Evolutionary conservation across 306 rosid species (phyloP).

Genomic region (Medicago arabica): DNA sequence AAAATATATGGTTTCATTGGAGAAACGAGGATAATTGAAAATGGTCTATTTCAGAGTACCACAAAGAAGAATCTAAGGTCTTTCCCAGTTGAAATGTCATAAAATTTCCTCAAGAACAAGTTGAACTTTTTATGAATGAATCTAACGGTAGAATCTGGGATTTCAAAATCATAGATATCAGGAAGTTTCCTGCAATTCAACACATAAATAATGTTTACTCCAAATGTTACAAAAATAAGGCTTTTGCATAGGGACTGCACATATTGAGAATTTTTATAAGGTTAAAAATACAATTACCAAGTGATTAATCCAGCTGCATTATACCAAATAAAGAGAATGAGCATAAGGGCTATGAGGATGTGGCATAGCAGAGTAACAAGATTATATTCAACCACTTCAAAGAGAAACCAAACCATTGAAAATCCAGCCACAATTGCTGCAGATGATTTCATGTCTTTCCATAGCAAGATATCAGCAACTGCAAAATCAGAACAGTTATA

Average conservation of each 20-base stretch:
- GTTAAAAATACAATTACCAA: slow-evolving; percentile 41
- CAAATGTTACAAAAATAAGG: background rate
- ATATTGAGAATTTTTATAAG: background rate
- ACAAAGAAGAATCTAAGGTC: slow-evolving; percentile 54
- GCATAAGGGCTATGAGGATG: slow-evolving; percentile 56
- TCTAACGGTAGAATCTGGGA: slow-evolving; percentile 50
- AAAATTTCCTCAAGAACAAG: slow-evolving; percentile 49
- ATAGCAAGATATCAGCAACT: slow-evolving; percentile 66
- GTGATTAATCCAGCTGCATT: slow-evolving; percentile 55
- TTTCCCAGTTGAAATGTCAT: slow-evolving; percentile 61
- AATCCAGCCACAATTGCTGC: slow-evolving; percentile 53
- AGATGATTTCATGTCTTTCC: slow-evolving; percentile 64
- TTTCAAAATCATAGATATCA: slow-evolving; percentile 45
- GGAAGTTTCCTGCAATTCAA: slow-evolving; percentile 53
- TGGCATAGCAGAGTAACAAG: slow-evolving; percentile 60
- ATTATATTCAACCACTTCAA: slow-evolving; percentile 66
- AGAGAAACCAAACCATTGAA: slow-evolving; percentile 57
- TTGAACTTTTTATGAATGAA: slow-evolving; percentile 43
- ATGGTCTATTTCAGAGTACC: slow-evolving; percentile 47
- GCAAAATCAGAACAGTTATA: slow-evolving; percentile 43
- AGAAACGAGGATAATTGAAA: slow-evolving; percentile 7
- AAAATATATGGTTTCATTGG: too few species aligned
- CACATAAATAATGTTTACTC: background rate
- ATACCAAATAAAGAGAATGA: slow-evolving; percentile 58
- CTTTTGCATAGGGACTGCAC: background rate